Conservation (phyloP, 139 green algal species). For the Micractinium conductrix region DNA sequence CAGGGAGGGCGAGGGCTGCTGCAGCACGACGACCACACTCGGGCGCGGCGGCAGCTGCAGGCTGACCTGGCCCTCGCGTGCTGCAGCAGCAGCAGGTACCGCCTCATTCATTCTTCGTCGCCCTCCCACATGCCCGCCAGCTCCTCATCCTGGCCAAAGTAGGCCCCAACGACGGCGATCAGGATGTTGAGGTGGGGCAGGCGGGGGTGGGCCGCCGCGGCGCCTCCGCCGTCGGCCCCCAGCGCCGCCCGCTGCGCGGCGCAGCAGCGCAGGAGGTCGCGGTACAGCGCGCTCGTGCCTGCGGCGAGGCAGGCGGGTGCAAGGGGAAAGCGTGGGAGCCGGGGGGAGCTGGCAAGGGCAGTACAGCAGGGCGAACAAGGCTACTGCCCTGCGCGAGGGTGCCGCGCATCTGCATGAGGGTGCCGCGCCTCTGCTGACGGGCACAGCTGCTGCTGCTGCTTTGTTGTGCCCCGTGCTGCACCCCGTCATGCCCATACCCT, state of each 20-base stretch:
- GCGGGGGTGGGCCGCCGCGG: slow-evolving; percentile 36
- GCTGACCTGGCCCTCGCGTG: too few species aligned
- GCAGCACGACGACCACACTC: too few species aligned
- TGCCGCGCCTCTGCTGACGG: too few species aligned
- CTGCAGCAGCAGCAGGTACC: too few species aligned
- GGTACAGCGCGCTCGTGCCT: slow-evolving; percentile 54
- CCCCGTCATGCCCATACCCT: not conserved
- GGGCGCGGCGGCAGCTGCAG: too few species aligned
- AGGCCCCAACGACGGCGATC: slow-evolving; percentile 73
- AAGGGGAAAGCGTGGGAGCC: not conserved
- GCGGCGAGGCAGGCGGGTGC: not conserved
- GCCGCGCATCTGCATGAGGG: not conserved
- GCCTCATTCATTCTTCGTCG: slow-evolving; percentile 41
- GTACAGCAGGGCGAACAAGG: not conserved
- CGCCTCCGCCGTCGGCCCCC: too few species aligned
- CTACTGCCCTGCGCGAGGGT: not conserved
- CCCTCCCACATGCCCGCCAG: slow-evolving; percentile 50
- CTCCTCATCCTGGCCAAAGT: slow-evolving; percentile 83
- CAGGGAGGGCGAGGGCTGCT: too few species aligned
- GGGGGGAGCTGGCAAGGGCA: not conserved
- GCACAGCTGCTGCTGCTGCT: not conserved
- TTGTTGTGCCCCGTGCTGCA: too few species aligned
- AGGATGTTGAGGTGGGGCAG: slow-evolving; percentile 80
- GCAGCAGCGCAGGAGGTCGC: slow-evolving; percentile 63
- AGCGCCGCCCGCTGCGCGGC: slow-evolving; percentile 41